Percentiles rank a stretch among this genome's conserved stretches.
Conservation (phyloP, 371 early-diverging fungal species). For the Mucor indicus region DNA sequence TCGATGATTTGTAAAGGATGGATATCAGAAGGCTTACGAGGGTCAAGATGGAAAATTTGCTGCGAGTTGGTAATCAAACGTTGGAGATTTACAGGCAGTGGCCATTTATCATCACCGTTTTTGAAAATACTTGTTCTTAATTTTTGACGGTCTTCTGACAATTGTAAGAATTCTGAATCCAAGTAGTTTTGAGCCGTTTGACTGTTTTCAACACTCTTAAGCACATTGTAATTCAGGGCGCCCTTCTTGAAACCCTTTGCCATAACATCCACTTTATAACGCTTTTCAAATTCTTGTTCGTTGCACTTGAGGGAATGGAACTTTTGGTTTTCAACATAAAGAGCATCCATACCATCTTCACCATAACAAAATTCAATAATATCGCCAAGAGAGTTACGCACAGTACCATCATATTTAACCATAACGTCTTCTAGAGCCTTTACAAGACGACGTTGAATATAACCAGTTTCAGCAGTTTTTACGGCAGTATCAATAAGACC, state of each 20-base stretch:
- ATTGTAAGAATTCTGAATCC: conserved; percentile 80
- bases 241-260: conserved; percentile 62
- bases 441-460: conserved; percentile 99
- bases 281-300: conserved; percentile 71
- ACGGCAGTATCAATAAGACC: conserved; percentile 99
- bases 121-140: conserved; percentile 81
- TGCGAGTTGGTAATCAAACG: conserved; percentile 92
- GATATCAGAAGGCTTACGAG: conserved; percentile 78
- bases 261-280: conserved; percentile 80
- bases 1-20: conserved; percentile 84
- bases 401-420: conserved; percentile 98
- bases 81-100: conserved; percentile 89
- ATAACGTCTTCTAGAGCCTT: conserved; percentile 99
- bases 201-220: conserved; percentile 66
- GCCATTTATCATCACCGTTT: conserved; percentile 75
- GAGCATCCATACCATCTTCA: conserved; percentile 99
- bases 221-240: conserved; percentile 61
- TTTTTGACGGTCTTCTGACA: conserved; percentile 70
- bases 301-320: conserved; percentile 67
- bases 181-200: conserved; percentile 69
- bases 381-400: conserved; percentile 92
- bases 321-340: conserved; percentile 85
- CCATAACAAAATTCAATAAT: conserved; percentile 98
- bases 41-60: conserved; percentile 83
- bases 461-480: conserved; percentile 99